These are phyloP conservation scores for Fusarium papillatum DNA, from an alignment of 2,329 filamentous ascomycete species.

Conservation along the genomic window DNA sequence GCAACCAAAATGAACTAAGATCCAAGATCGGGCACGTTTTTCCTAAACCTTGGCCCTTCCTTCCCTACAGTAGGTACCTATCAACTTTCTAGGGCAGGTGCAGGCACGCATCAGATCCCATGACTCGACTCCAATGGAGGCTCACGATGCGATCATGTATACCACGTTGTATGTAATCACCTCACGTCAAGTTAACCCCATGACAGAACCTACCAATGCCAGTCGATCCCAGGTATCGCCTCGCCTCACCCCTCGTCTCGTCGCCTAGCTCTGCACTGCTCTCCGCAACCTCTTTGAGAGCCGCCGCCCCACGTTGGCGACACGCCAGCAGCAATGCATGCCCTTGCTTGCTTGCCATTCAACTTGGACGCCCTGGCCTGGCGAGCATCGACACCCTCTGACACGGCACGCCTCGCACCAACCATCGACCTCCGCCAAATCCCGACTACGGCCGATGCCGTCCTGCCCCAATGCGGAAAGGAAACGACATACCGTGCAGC, in stretches of 20 bases:
- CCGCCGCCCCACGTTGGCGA: conserved; percentile 26
- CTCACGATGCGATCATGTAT: conserved; percentile 21
- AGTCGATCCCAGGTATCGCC: conserved; percentile 17
- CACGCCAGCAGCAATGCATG: not conserved
- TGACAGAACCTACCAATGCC: conserved; percentile 9
- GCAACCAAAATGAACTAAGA: not conserved
- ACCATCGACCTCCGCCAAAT: conserved; percentile 7
- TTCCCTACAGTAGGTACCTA: not conserved
- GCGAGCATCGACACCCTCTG: not conserved
- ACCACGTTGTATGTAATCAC: conserved; percentile 24
- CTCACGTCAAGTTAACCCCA: conserved; percentile 19
- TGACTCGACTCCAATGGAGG: conserved; percentile 36
- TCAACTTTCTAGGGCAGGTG: conserved; percentile 5
- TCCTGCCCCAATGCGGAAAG: conserved; percentile 48
- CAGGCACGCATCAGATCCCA: conserved; percentile 29
- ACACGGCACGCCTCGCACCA: not conserved
- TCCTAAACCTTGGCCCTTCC: not conserved
- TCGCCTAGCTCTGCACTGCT: not conserved
- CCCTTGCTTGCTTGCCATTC: not conserved
- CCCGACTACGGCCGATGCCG: conserved; percentile 38
- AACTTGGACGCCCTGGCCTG: conserved; percentile 2
- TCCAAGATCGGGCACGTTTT: conserved; percentile 8
- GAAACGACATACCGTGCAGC: conserved; percentile 49
- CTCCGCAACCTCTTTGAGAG: conserved; percentile 1
- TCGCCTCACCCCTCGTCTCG: conserved; percentile 2